Evolutionary conservation across 148 eudicot species (phyloP).

Genomic region (Rheum nobile): DNA sequence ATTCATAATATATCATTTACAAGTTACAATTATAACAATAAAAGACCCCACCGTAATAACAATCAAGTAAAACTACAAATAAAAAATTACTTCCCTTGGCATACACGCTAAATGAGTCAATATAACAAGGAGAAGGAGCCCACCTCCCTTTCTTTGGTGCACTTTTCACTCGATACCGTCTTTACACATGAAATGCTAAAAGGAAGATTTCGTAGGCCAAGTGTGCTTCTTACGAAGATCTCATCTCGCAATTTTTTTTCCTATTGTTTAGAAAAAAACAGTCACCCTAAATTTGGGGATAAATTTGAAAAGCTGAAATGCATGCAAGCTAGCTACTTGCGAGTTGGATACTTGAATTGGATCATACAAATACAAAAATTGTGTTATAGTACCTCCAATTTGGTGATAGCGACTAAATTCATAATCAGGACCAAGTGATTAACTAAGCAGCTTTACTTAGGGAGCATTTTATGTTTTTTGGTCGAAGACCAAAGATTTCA

Average conservation of each 20-base stretch:
- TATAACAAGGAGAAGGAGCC: not conserved
- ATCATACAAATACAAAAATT: not conserved
- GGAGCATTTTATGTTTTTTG: not conserved
- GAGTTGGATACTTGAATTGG: not conserved
- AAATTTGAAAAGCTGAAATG: not conserved
- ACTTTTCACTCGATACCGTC: constrained; percentile 19
- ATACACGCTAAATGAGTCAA: constrained; percentile 18
- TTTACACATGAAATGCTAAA: constrained; percentile 14
- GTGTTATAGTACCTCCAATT: not conserved
- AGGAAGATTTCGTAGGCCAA: constrained; percentile 18
- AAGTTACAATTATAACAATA: not conserved
- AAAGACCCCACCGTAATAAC: not conserved
- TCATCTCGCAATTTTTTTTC: not conserved
- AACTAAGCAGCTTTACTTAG: constrained; percentile 3
- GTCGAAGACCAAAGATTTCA: constrained; percentile 6
- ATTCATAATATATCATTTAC: not conserved
- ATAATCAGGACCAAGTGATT: not conserved
- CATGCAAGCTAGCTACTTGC: not conserved
- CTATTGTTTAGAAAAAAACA: not conserved
- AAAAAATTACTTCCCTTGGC: constrained; percentile 12
- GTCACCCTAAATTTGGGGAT: constrained; percentile 1
- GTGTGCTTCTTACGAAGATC: constrained; percentile 3
- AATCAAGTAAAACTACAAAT: constrained; percentile 8
- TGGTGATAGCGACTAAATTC: not conserved
- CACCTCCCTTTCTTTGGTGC: constrained; percentile 13